Evolutionary conservation across 225 moss, liverwort and hornwort species (phyloP).

Genomic region (Polytrichum formosum): DNA sequence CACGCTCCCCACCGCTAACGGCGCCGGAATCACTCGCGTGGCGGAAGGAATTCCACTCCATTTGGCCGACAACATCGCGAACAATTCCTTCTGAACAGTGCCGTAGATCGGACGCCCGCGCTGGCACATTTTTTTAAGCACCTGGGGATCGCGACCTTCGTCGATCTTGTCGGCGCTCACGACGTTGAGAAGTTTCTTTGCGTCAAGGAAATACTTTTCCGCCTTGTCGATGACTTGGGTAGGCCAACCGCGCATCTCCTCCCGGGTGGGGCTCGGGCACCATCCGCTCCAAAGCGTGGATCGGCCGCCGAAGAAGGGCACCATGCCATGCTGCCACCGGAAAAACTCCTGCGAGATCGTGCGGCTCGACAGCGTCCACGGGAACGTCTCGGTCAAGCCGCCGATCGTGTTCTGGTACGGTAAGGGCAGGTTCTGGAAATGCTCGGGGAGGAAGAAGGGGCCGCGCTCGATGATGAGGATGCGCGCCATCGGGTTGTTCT

Average conservation of each 20-base stretch:
- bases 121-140: no score
- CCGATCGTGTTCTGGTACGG: constrained; percentile 22
- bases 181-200: constrained; percentile 15
- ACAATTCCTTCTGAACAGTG: neutral
- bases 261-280: constrained; percentile 15
- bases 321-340: constrained; percentile 22
- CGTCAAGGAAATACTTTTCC: neutral
- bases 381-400: constrained; percentile 17
- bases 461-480: constrained; percentile 26
- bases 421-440: constrained; percentile 22
- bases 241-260: constrained; percentile 18
- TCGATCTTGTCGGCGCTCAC: constrained; percentile 11
- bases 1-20: constrained; percentile 14
- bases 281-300: constrained; percentile 20
- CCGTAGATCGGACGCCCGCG: constrained; percentile 5
- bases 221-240: constrained; percentile 6
- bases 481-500: constrained; percentile 4
- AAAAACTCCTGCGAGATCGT: constrained; percentile 11
- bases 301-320: constrained; percentile 22
- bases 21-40: constrained; percentile 12
- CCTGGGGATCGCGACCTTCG: neutral
- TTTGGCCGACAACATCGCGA: neutral
- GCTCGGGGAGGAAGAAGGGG: constrained; percentile 28
- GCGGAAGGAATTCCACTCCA: constrained; percentile 1
- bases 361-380: constrained; percentile 19